Evolutionary conservation across 2,329 filamentous ascomycete species (phyloP), one percentile per base, ranked within the genome.

Genomic region (Sarocladiaceae sp.): DNA sequence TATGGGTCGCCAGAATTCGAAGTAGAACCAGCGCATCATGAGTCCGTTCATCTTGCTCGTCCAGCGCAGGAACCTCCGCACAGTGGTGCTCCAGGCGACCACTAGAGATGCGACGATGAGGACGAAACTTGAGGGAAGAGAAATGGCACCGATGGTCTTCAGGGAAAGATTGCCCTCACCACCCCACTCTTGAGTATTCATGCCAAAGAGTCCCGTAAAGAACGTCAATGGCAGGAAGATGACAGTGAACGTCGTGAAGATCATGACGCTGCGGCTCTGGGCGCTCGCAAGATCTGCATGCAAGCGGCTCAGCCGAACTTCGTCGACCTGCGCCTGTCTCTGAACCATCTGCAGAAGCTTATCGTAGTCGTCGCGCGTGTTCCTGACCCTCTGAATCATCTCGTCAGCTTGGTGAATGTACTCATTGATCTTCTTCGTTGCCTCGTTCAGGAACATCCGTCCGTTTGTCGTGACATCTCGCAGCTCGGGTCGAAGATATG

Each of bases 291-390:
- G 70, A 50, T 83, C 78, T 1, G 79, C 78, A 51, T 83, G 76
- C 45, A 80, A 64, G 2, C 80, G 67, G 19, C 78, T 79, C 58
- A 80, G 73, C 19, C 78, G 73, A 7, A 81, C 78, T 55, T 83
- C 80, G 53, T 82, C 78, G 2, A 83, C 77, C 53, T 83, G 80
- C 0, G 79, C 78, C 53, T 83, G 78, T 13, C 80, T 76, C 55
- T 83, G 79, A 32, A 80, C 78, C 69, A 83, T 80, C 57, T 83
- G 78, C 11, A 83, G 72, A 4, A 83, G 68, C 50, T 81, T 81
- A 52, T 82, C 78, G 50, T 81, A 82, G 49, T 81, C 78, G 35
- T 75, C 77, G 31, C 79, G 68, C 2, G 78, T 80, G 3, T 65
- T 64, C 11, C 74, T 69, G 1, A 80, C 77, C n/a, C 77, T 66